A percentile compares a stretch with the other conserved stretches of the same genome.
phyloP scores from a whole-genome alignment of 768 basidiomycete genomes.

The Hysterangium stoloniferum region DNA sequence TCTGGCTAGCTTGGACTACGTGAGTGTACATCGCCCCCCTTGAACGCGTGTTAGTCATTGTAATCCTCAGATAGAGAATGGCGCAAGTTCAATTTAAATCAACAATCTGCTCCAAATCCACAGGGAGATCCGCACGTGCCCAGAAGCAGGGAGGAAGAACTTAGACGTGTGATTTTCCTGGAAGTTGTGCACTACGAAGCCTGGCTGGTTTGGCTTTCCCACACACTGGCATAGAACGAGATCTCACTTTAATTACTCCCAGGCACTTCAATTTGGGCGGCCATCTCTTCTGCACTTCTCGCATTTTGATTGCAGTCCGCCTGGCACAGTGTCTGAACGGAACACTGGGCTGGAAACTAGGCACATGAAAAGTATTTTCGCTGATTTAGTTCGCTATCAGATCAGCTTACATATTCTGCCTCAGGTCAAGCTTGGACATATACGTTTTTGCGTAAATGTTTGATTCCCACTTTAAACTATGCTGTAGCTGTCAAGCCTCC shows the following conservation, averaged over 20 bases:
- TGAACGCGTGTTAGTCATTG: background rate
- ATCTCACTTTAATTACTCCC: background rate
- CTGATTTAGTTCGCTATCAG: background rate
- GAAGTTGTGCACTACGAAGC: constrained; percentile 6
- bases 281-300: constrained; percentile 5
- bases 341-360: background rate
- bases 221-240: background rate
- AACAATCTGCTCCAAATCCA: background rate
- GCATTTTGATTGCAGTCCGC: constrained; percentile 6
- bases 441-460: background rate
- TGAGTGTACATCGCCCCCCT: too few species aligned
- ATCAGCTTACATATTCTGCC: background rate
- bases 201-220: constrained; percentile 4
- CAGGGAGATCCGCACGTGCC: background rate
- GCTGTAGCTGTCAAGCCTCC: constrained; percentile 8
- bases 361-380: constrained; percentile 5
- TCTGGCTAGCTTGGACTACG: background rate
- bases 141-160: background rate
- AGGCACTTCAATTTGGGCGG: constrained; percentile 5
- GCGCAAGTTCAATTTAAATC: constrained; percentile 1
- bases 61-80: constrained; percentile 5
- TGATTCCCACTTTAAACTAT: constrained; percentile 3
- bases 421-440: constrained; percentile 7
- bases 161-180: constrained; percentile 5
- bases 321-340: background rate